A percentile compares a stretch with the other conserved stretches of the same genome.
phyloP scores from a whole-genome alignment of 257 asterid genomes.

The Solanum chilense region DNA sequence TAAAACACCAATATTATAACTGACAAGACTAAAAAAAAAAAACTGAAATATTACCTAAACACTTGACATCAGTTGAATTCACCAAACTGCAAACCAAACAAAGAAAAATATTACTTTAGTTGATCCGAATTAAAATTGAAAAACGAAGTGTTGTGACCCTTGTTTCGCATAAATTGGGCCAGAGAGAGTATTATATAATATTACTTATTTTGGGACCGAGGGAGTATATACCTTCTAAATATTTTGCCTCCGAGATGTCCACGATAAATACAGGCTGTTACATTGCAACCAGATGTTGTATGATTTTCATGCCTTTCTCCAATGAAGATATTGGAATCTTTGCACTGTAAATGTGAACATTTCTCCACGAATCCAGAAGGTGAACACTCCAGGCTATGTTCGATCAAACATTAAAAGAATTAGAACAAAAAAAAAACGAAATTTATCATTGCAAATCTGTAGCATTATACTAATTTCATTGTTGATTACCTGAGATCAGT shows the following conservation, averaged over 20 bases:
- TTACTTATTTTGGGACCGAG: background rate
- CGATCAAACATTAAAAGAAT: background rate
- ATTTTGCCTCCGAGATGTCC: conserved; percentile 10
- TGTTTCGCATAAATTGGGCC: background rate
- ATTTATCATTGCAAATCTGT: background rate
- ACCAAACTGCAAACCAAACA: background rate
- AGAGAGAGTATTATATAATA: background rate
- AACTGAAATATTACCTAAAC: background rate
- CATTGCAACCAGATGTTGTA: background rate
- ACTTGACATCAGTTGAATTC: background rate
- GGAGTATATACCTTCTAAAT: background rate
- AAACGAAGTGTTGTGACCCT: background rate
- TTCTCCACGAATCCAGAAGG: background rate
- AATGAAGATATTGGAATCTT: conserved; percentile 4
- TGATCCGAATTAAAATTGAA: background rate
- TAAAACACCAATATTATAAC: background rate
- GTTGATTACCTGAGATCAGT: background rate
- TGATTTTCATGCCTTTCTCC: background rate
- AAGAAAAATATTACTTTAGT: background rate
- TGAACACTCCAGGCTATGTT: conserved; percentile 1
- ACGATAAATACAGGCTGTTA: conserved; percentile 3
- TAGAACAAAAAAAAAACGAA: background rate
- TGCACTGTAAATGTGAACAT: conserved; percentile 10
- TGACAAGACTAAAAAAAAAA: background rate
- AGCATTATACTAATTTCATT: background rate